phyloP scores from a whole-genome alignment of 1,139 yeast genomes.

The Hansenula anomala region DNA sequence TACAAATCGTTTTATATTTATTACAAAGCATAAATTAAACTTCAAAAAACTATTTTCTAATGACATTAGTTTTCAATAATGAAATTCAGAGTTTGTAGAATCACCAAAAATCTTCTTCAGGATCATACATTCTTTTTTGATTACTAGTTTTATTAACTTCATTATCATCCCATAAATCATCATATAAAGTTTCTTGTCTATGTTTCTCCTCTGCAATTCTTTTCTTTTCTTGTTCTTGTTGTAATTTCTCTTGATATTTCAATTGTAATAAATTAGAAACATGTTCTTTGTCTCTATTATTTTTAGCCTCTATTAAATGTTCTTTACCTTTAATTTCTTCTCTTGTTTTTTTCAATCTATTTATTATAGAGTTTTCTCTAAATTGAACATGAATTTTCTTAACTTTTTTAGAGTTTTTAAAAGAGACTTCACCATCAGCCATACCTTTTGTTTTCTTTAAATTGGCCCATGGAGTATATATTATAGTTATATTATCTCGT shows the following conservation, averaged over 20 bases:
- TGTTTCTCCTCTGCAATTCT: constrained; percentile 21
- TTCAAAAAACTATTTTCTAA: too few species aligned
- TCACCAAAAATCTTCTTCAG: constrained; percentile 66
- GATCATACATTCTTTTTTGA: constrained; percentile 51
- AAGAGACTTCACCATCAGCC: constrained; percentile 84
- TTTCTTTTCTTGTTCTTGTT: constrained; percentile 30
- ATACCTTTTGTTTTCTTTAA: constrained; percentile 65
- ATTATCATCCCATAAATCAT: constrained; percentile 50
- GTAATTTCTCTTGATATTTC: constrained; percentile 29
- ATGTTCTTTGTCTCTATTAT: constrained; percentile 26
- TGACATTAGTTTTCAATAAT: too few species aligned
- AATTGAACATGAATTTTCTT: constrained; percentile 50
- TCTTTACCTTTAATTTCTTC: constrained; percentile 49
- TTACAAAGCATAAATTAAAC: not conserved
- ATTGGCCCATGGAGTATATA: constrained; percentile 76
- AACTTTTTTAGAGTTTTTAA: constrained; percentile 51
- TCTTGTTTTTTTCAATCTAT: constrained; percentile 63
- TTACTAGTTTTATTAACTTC: constrained; percentile 44
- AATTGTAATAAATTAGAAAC: constrained; percentile 23
- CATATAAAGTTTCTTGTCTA: constrained; percentile 38
- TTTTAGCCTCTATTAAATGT: constrained; percentile 35
- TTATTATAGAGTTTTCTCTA: constrained; percentile 59
- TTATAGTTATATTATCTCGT: constrained; percentile 59
- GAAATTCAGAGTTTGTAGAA: not conserved
- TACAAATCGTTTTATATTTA: constrained; percentile 2